Evolutionary conservation across 371 early-diverging fungal species (phyloP).

Genomic region (Gilbertella persicaria): DNA sequence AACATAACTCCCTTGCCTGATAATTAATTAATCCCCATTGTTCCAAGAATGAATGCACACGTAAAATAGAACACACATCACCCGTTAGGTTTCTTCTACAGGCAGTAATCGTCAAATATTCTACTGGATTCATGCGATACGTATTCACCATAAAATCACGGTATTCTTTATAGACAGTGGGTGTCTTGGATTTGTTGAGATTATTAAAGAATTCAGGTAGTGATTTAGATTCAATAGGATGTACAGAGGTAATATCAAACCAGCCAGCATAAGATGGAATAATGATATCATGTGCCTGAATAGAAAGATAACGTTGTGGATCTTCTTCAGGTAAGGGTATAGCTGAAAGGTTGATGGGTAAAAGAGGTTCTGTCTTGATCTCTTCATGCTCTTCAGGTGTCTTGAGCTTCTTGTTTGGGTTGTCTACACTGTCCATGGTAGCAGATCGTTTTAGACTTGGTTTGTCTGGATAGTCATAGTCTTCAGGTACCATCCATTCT

Average conservation of each 20-base stretch:
- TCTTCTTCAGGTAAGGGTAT: slow-evolving; percentile 52
- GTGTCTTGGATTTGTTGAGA: slow-evolving; percentile 87
- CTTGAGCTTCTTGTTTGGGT: slow-evolving; percentile 17
- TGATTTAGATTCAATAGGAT: slow-evolving; percentile 82
- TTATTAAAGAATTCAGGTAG: slow-evolving; percentile 94
- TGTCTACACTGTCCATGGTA: slow-evolving; percentile 7
- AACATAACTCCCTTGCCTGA: slow-evolving; percentile 62
- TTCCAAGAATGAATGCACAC: slow-evolving; percentile 95
- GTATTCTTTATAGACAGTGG: slow-evolving; percentile 87
- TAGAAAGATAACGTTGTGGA: slow-evolving; percentile 62
- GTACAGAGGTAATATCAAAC: slow-evolving; percentile 77
- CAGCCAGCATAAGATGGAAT: slow-evolving; percentile 92
- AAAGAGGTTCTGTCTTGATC: slow-evolving; percentile 2
- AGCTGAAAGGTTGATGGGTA: slow-evolving; percentile 18
- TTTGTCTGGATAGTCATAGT: slow-evolving; percentile 47
- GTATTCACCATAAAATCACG: slow-evolving; percentile 95
- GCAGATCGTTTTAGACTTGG: slow-evolving; percentile 26
- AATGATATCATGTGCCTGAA: slow-evolving; percentile 74
- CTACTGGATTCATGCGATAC: slow-evolving; percentile 89
- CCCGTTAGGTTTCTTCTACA: slow-evolving; percentile 91
- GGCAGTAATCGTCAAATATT: slow-evolving; percentile 93
- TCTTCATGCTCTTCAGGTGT: slow-evolving; percentile 19
- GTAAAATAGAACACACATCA: slow-evolving; percentile 94
- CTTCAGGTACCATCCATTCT: slow-evolving; percentile 77
- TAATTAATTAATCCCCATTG: slow-evolving; percentile 99